phyloP scores from a whole-genome alignment of 2,329 filamentous ascomycete species.

The Alternaria angustiovoidea region DNA sequence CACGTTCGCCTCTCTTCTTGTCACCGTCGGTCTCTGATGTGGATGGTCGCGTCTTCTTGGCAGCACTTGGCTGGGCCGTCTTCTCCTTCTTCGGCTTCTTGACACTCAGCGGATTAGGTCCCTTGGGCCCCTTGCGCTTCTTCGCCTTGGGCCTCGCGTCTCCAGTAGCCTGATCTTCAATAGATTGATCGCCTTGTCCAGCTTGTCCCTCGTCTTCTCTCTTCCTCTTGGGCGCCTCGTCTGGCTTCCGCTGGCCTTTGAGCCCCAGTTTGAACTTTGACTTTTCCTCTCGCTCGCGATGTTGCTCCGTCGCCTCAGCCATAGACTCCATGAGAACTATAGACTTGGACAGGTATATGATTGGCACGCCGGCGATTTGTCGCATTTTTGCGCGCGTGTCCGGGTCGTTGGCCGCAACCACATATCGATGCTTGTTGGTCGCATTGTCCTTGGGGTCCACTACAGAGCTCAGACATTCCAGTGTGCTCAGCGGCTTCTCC shows the following conservation, averaged over 20 bases:
- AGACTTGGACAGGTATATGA: slow-evolving; percentile 80
- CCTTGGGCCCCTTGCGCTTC: slow-evolving; percentile 68
- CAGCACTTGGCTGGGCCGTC: slow-evolving; percentile 12
- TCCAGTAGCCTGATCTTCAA: slow-evolving; percentile 29
- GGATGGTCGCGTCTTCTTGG: slow-evolving; percentile 26
- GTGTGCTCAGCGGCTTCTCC: slow-evolving; percentile 72
- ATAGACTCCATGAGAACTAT: slow-evolving; percentile 84
- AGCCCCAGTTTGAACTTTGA: slow-evolving; percentile 77
- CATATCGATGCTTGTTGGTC: slow-evolving; percentile 80
- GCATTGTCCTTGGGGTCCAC: slow-evolving; percentile 78
- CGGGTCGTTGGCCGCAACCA: slow-evolving; percentile 76
- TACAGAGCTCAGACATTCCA: slow-evolving; percentile 76
- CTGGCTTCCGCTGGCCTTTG: slow-evolving; percentile 55
- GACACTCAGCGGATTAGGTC: slow-evolving; percentile 74
- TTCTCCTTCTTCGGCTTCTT: slow-evolving; percentile 70
- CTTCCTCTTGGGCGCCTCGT: slow-evolving; percentile 46
- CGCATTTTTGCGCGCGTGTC: slow-evolving; percentile 71
- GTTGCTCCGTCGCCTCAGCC: slow-evolving; percentile 70
- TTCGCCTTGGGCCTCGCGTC: slow-evolving; percentile 55
- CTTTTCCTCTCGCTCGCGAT: slow-evolving; percentile 73
- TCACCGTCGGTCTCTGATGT: slow-evolving; percentile 20
- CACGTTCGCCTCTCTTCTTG: slow-evolving; percentile 21
- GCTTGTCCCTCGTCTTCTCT: slow-evolving; percentile 58
- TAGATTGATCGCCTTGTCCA: slow-evolving; percentile 23
- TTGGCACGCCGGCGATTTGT: slow-evolving; percentile 73